These are phyloP conservation scores for Erodium maritimum DNA, from an alignment of 345 rosid genomes.

Conservation along the genomic window DNA sequence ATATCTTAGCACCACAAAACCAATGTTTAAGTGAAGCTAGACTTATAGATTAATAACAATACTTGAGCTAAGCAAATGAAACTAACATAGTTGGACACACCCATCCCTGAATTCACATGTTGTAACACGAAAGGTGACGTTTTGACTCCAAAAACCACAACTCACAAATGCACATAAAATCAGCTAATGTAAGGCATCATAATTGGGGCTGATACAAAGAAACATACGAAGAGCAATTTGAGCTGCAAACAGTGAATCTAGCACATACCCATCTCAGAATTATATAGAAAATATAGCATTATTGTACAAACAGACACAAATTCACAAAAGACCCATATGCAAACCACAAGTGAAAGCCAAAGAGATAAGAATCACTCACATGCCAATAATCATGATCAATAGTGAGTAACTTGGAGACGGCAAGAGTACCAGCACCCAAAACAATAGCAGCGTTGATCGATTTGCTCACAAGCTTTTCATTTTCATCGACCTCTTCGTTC, in stretches of 20 bases:
- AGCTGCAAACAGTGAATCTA: not conserved
- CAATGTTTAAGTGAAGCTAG: not conserved
- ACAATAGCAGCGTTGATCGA: constrained; percentile 69
- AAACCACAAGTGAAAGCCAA: not conserved
- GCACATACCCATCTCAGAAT: not conserved
- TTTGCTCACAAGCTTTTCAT: constrained; percentile 33
- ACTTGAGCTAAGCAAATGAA: not conserved
- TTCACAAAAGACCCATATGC: constrained; percentile 1
- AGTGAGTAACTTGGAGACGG: constrained; percentile 59
- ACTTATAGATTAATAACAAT: not conserved
- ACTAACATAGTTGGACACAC: not conserved
- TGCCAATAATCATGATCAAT: constrained; percentile 96
- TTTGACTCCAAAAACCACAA: not conserved
- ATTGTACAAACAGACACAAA: not conserved
- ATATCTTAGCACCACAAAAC: not conserved
- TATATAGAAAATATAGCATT: not conserved
- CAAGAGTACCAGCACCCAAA: constrained; percentile 67
- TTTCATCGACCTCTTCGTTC: constrained; percentile 12
- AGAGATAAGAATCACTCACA: constrained; percentile 34
- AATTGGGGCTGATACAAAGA: no score
- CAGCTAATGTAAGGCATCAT: not conserved
- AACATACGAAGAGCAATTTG: not conserved
- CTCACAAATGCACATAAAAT: not conserved
- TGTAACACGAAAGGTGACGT: not conserved
- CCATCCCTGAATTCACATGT: not conserved